Evolutionary conservation across 2,329 filamentous ascomycete genomes (phyloP), one percentile per base, ranked within the genome.

Genomic region (Fusarium staphyleae): DNA sequence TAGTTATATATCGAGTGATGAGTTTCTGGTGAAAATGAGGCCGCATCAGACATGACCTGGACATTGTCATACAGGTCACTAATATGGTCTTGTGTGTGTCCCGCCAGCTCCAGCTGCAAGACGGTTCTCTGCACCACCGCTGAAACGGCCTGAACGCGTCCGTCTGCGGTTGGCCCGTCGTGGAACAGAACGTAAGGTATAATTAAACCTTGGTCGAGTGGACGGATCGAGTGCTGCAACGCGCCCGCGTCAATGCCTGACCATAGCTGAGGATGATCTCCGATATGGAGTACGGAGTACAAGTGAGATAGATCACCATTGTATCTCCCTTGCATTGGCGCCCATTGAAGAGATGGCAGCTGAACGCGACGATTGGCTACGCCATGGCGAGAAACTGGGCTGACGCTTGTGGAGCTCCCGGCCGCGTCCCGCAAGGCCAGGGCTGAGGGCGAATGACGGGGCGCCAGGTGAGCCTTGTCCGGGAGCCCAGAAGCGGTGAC

Each of bases 321-420:
- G 43, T 32, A 37, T 33, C 53, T 66, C 63, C 63, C 63, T 65
- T 63, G 59, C 59, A 57, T 60, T 54, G 55, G 57, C 50, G 44
- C 55, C 60, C 52, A 45, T 19, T 18, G 22, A 29, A 15, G 22
- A 35, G 15, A n/a, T 18, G 33, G 24, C 30, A 28, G 18, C 34
- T 48, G 14, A 43, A 60, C 64, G 64, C 54, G 62, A 52, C 58
- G 48, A 66, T 66, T 66, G 64, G 63, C 46, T 44, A 46, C 30
- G 15, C 30, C 15, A 26, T n/a, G 29, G 28, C 34, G 24, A 42
- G 18, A 34, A 48, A 59, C 35, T 46, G 47, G 53, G 44, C 44
- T 53, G 44, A 58, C 43, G 45, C 57, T 52, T 50, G 54, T 54
- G 28, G 54, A 53, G 54, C 34, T 55, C 39, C 29, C 19, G 44